Evolutionary conservation across 495 filamentous ascomycete species (phyloP), one percentile per base, ranked within the genome.

Genomic region (Zalerion maritima): DNA sequence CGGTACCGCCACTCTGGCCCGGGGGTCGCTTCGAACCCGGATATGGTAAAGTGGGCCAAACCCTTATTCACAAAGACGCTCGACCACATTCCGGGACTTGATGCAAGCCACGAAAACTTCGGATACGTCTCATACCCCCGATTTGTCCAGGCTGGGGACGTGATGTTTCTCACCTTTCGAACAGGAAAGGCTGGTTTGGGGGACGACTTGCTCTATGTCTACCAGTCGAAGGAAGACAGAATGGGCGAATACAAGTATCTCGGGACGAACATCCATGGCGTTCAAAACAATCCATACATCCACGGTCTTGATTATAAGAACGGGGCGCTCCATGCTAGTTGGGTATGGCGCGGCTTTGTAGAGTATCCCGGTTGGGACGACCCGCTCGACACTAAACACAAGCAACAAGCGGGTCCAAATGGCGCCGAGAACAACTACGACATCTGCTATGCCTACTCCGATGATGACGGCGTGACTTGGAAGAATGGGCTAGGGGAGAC

Each of bases 121-220:
- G 35, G 37, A 24, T 49, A 59, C 31, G 45, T 67, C 4, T 65
- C 62, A 0, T 67, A 67, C 35, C 62, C 62, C 16, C 57, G 61
- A 3, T 67, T 67, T 34, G 47, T 54, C 10, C 28, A 36, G 3
- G 24, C 49, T 0, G 38, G 37, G 17, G 28, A 19, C 5, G 33
- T 42, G 24, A 45, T 67, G 9, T 49, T 66, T 14, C 55, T 54
- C 34, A 52, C 60, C 10, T 47, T 60, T 33, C 60, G 62, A 1
- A 62, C 60, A 14, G 58, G 62, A 28, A 61, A 57, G 38, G 63
- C 58, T 12, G 62, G 61, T 3, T 41, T 62, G 2, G 60, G 62
- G 5, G 58, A 60, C 38, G 58, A 60, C 34, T 55, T 62, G 21
- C 34, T 65, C 16, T 57, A 50, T 38, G 26, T 50, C 6, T 67